Evolutionary conservation across 371 early-diverging fungal genomes (phyloP), one percentile per base, ranked within the genome.

Genomic region (Mortierella sp.): DNA sequence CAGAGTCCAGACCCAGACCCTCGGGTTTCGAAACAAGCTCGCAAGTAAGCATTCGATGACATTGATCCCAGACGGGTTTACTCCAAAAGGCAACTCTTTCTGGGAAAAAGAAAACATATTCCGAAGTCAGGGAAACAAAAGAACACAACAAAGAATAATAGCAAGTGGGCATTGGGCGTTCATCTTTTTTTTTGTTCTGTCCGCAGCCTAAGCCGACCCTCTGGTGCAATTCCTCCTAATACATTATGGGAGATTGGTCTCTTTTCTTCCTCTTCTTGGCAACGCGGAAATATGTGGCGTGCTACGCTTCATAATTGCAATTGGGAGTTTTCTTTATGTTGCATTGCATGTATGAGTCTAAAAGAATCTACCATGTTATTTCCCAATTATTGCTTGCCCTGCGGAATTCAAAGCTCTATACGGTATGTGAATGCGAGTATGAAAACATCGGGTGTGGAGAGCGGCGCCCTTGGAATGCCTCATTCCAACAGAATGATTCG

Each of bases 271-370:
- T 2, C 26, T 14, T 31, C 55, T 34, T 58, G 34, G 37, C 8
- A 61, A 34, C 61, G 61, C 37, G 19, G 37, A 39, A n/a, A 34
- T 39, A 61, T 61, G 61, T 61, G 61, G 61, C 61, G 37, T 61
- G 37, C 37, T 61, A 39, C 19, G 22, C 2, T 31, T 1, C 22
- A 34, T 16, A 37, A 61, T n/a, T 50, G 50, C 50, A 50, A n/a
- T 61, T 34, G 61, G 61, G 19, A 61, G 37, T 34, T 22, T 34
- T 34, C 37, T 26, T 29, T 31, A 34, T 19, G 22, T 37, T 61
- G 37, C 39, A 34, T 34, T 31, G 34, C 9, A 37, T 61, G 37
- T 37, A 34, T 34, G 58, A 16, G 22, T 34, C n/a, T n/a, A n/a
- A n/a, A n/a, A n/a, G n/a, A n/a, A n/a, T n/a, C n/a, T n/a, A n/a